Percentiles rank a stretch among this genome's conserved stretches.
Conservation (phyloP, 1,284 basidiomycete species). For the Laetiporus sulphureus region DNA sequence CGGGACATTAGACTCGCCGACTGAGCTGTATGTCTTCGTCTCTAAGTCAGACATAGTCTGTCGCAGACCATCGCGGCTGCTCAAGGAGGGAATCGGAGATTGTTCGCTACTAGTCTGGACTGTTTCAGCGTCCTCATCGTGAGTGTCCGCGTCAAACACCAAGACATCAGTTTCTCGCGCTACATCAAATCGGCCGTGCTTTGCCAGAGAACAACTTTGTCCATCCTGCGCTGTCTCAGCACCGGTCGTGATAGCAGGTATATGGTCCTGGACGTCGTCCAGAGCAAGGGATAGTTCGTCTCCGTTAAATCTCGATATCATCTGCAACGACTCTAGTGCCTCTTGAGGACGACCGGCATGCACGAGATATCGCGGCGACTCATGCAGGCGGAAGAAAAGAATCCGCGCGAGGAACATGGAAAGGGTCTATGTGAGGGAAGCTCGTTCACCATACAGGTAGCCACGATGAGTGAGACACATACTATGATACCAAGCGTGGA, state of each 20-base stretch:
- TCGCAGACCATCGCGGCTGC: conserved; percentile 15
- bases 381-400: conserved; percentile 85
- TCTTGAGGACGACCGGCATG: conserved; percentile 78
- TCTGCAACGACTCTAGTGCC: conserved; percentile 73
- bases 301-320: conserved; percentile 84
- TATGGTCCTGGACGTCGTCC: conserved; percentile 51
- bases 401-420: conserved; percentile 84
- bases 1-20: conserved; percentile 31
- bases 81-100: conserved; percentile 4
- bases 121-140: background rate
- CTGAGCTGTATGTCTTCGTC: conserved; percentile 33
- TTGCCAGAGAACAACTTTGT: background rate
- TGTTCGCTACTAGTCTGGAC: background rate
- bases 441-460: background rate
- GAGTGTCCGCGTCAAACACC: conserved; percentile 14
- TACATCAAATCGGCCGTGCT: no score
- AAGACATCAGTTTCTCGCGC: background rate
- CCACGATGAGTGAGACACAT: conserved; percentile 25
- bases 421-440: conserved; percentile 55
- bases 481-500: conserved; percentile 67
- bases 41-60: conserved; percentile 16
- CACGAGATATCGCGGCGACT: conserved; percentile 89
- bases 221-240: background rate
- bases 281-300: conserved; percentile 57
- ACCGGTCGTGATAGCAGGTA: background rate